phyloP scores from a whole-genome alignment of 2,329 filamentous ascomycete species.

The Clonostachys byssicola region DNA sequence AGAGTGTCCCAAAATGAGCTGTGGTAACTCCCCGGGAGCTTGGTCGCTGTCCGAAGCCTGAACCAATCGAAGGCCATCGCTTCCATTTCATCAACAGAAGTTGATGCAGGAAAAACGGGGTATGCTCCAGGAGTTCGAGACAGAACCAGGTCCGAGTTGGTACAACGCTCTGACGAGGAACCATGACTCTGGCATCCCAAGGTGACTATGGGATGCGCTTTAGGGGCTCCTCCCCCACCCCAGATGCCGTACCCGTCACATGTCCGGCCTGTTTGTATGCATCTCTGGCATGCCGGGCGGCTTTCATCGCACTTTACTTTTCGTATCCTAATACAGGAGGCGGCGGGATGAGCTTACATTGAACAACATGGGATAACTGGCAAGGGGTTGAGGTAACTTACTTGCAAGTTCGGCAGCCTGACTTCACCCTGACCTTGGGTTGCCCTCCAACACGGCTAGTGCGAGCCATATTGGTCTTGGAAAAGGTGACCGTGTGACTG shows the following conservation, averaged over 20 bases:
- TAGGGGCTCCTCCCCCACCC: constrained; percentile 9
- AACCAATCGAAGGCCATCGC: constrained; percentile 35
- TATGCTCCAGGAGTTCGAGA: too few relatives aligned
- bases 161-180: too few relatives aligned
- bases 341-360: background rate
- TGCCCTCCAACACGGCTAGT: too few relatives aligned
- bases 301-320: constrained; percentile 25
- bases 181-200: background rate
- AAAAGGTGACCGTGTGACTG: too few relatives aligned
- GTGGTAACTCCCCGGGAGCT: constrained; percentile 27
- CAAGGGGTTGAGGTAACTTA: constrained; percentile 4
- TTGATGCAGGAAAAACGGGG: background rate
- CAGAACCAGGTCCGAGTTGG: too few relatives aligned
- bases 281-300: constrained; percentile 17
- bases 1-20: constrained; percentile 30
- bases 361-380: background rate
- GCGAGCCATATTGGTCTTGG: too few relatives aligned
- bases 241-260: constrained; percentile 23
- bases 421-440: constrained; percentile 9
- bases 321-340: constrained; percentile 10
- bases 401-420: constrained; percentile 16
- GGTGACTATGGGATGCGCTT: constrained; percentile 6
- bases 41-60: constrained; percentile 24
- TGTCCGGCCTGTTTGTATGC: constrained; percentile 12
- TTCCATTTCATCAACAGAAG: constrained; percentile 17